Conservation (phyloP, 176 grass and related monocot species). For the Melocanna baccifera region DNA sequence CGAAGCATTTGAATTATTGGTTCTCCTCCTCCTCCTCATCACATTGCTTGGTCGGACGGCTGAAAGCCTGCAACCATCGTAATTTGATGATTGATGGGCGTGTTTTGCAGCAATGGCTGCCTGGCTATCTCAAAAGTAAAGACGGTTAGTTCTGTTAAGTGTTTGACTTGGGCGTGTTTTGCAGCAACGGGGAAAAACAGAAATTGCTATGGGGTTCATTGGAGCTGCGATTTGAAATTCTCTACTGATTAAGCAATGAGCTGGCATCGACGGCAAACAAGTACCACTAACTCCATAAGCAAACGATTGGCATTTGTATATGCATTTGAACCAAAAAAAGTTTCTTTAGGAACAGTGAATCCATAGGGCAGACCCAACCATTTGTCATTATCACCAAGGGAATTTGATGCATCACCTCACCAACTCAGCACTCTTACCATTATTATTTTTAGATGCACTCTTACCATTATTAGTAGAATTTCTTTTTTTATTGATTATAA, state of each 20-base stretch:
- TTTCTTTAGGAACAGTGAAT: background rate
- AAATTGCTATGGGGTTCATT: background rate
- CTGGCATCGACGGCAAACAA: conserved; percentile 21
- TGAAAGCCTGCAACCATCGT: background rate
- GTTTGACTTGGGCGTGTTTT: background rate
- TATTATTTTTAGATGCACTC: conserved; percentile 2
- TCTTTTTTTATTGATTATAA: background rate
- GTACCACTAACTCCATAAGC: background rate
- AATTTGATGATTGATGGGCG: background rate
- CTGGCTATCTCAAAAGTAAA: background rate
- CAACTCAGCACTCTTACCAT: background rate
- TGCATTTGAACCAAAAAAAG: background rate
- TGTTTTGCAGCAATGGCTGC: background rate
- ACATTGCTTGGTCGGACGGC: background rate
- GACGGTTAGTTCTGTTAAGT: conserved; percentile 4
- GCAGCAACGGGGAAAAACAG: background rate
- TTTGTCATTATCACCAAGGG: no score
- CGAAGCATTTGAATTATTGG: background rate
- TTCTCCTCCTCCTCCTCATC: no score
- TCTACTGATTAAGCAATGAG: background rate
- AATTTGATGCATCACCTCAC: conserved; percentile 40
- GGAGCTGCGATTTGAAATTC: background rate
- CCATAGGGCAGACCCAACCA: background rate
- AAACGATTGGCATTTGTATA: background rate
- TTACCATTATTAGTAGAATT: background rate